These are phyloP conservation scores for Solanum verrucosum DNA, from an alignment of 257 asterid species.

Conservation along the genomic window DNA sequence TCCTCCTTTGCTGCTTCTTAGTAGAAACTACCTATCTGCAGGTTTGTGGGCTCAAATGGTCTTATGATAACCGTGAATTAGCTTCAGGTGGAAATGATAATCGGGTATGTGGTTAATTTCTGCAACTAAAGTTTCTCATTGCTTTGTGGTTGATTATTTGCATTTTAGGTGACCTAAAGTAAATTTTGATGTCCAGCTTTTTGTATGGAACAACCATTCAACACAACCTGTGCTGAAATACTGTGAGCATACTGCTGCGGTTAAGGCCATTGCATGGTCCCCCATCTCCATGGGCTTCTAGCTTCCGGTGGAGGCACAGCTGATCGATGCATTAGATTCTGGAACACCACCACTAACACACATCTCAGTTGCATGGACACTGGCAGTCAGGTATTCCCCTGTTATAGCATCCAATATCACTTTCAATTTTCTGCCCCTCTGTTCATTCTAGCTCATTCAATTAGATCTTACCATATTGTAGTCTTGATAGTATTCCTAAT, in stretches of 20 bases:
- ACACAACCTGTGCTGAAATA: slow-evolving; percentile 78
- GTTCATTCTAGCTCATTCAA: background rate
- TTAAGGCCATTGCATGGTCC: slow-evolving; percentile 98
- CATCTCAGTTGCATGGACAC: slow-evolving; percentile 88
- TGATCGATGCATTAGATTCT: slow-evolving; percentile 90
- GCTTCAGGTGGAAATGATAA: slow-evolving; percentile 99
- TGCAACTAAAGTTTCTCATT: background rate
- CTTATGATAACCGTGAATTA: slow-evolving; percentile 82
- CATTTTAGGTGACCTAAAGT: background rate
- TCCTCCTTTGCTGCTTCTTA: background rate
- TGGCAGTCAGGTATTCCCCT: slow-evolving; percentile 76
- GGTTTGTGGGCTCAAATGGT: slow-evolving; percentile 99
- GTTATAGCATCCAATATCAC: background rate
- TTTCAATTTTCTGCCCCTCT: background rate
- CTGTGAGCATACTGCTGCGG: slow-evolving; percentile 97
- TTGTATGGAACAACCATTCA: slow-evolving; percentile 91
- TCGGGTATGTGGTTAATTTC: slow-evolving; percentile 36
- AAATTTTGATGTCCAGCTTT: slow-evolving; percentile 38
- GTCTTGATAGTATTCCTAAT: background rate
- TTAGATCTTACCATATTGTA: background rate
- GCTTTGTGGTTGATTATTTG: background rate
- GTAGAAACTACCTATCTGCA: slow-evolving; percentile 12
- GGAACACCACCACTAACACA: slow-evolving; percentile 88
- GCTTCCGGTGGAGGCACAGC: slow-evolving; percentile 99
- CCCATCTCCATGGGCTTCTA: slow-evolving; percentile 95